phyloP scores from a whole-genome alignment of 495 filamentous ascomycete genomes.

The Aspergillus incahuasiensis region DNA sequence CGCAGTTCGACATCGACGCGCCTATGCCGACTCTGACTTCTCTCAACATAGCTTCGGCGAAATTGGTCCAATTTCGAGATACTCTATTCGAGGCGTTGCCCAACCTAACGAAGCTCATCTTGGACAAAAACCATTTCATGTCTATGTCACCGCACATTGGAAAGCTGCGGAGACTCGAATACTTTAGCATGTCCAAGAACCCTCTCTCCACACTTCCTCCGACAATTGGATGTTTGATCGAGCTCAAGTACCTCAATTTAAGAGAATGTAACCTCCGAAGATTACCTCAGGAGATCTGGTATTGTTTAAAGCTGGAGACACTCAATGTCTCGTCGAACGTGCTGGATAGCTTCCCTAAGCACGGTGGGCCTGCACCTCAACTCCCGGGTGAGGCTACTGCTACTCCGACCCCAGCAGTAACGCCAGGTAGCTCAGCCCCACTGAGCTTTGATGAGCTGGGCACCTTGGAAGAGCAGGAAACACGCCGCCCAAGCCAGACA shows the following conservation, averaged over 20 bases:
- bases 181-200: slow-evolving; percentile 92
- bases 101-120: slow-evolving; percentile 76
- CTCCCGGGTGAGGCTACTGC: slow-evolving; percentile 44
- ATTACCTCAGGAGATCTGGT: slow-evolving; percentile 90
- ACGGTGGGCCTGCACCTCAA: slow-evolving; percentile 57
- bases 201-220: slow-evolving; percentile 73
- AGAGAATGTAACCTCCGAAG: slow-evolving; percentile 87
- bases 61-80: slow-evolving; percentile 80
- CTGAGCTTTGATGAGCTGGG: slow-evolving; percentile 75
- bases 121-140: slow-evolving; percentile 95
- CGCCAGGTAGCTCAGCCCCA: slow-evolving; percentile 49
- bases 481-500: slow-evolving; percentile 77
- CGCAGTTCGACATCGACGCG: slow-evolving; percentile 77
- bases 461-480: slow-evolving; percentile 56
- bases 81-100: slow-evolving; percentile 81
- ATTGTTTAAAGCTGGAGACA: slow-evolving; percentile 78
- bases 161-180: slow-evolving; percentile 74
- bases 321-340: slow-evolving; percentile 95
- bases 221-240: slow-evolving; percentile 78
- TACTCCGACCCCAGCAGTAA: slow-evolving; percentile 44
- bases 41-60: slow-evolving; percentile 81
- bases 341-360: slow-evolving; percentile 83
- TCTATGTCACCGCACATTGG: slow-evolving; percentile 81
- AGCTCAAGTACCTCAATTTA: slow-evolving; percentile 79
- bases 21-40: slow-evolving; percentile 75